phyloP scores from a whole-genome alignment of 495 filamentous ascomycete species.

The Penicillium odoratum region DNA sequence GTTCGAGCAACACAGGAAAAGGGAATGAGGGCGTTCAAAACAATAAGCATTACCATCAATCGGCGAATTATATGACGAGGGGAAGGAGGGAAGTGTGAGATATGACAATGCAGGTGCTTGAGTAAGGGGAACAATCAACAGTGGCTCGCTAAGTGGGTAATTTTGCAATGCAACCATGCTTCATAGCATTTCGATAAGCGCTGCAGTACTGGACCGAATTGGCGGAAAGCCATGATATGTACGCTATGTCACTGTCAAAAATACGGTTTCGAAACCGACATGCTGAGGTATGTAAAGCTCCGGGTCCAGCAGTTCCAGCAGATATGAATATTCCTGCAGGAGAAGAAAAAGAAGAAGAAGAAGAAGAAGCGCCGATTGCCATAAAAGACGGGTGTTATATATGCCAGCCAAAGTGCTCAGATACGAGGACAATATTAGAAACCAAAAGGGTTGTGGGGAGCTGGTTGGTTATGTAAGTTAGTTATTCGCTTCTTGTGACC shows the following conservation, averaged over 20 bases:
- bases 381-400: conserved; percentile 19
- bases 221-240: conserved; percentile 22
- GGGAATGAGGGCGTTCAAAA: conserved; percentile 5
- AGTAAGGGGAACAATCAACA: not conserved
- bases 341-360: conserved; percentile 16
- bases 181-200: conserved; percentile 18
- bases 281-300: conserved; percentile 20
- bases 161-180: conserved; percentile 15
- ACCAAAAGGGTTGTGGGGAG: conserved; percentile 89
- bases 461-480: conserved; percentile 44
- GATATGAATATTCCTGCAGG: conserved; percentile 3
- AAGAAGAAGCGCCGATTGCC: conserved; percentile 24
- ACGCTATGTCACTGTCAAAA: conserved; percentile 23
- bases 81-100: conserved; percentile 3
- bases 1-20: conserved; percentile 10
- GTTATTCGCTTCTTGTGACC: conserved; percentile 12
- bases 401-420: conserved; percentile 17
- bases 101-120: conserved; percentile 3
- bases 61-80: conserved; percentile 13
- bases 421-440: conserved; percentile 55
- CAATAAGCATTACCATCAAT: conserved; percentile 19
- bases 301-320: not conserved
- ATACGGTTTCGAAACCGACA: conserved; percentile 18
- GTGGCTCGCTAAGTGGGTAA: conserved; percentile 21
- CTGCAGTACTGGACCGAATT: conserved; percentile 10